Percentiles rank a stretch among this genome's conserved stretches.
Conservation (phyloP, 768 basidiomycete species). For the Trichaptum fuscoviolaceum region DNA sequence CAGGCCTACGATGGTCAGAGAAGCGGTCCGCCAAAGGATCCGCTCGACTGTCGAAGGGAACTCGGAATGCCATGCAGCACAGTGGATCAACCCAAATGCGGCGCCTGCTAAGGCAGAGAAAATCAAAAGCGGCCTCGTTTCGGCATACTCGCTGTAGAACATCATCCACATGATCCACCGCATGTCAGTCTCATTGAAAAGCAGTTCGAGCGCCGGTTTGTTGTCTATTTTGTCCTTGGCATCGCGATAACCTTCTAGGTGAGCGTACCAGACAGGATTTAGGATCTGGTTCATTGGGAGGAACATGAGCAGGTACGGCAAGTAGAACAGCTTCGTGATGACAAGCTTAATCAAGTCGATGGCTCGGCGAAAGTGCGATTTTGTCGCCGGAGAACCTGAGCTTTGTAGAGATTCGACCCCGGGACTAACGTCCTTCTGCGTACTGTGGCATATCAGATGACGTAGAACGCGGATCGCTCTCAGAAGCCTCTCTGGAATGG, state of each 20-base stretch:
- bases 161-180: background rate
- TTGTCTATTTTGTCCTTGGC: background rate
- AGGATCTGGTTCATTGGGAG: background rate
- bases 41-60: background rate
- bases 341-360: background rate
- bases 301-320: background rate
- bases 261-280: background rate
- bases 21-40: background rate
- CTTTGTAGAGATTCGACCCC: background rate
- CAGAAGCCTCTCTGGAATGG: background rate
- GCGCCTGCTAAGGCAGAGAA: background rate
- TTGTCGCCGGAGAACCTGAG: background rate
- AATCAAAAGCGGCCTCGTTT: background rate
- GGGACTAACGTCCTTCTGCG: background rate
- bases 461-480: background rate
- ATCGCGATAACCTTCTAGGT: background rate
- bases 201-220: background rate
- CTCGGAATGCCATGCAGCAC: background rate
- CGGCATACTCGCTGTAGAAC: background rate
- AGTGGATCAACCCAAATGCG: constrained; percentile 5
- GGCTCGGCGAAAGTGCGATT: background rate
- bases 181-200: background rate
- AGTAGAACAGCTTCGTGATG: too few species aligned
- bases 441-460: background rate
- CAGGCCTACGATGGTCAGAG: background rate